phyloP scores from a whole-genome alignment of 345 rosid species.

The rapeseed (Brassica napus) region Da-Ae NC_063438.1:6063501-6064000 shows the following conservation, averaged over 20 bases:
- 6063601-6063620: neutral
- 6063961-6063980: conserved; percentile 33
- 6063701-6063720: neutral
- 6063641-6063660: neutral
- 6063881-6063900: conserved; percentile 91
- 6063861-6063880: conserved; percentile 72
- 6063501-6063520: conserved; percentile 57
- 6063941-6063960: neutral
- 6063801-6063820: conserved; percentile 42
- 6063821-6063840: conserved; percentile 92
- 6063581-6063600: conserved; percentile 2
- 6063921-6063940: neutral
- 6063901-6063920: conserved; percentile 12
- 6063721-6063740: neutral
- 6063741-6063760: neutral
- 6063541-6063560: conserved; percentile 18
- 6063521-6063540: conserved; percentile 95
- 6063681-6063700: conserved; percentile 6
- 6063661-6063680: neutral
- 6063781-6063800: neutral
- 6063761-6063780: neutral
- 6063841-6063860: conserved; percentile 78
- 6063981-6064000: conserved; percentile 97
- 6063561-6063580: neutral
- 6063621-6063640: neutral